Evolutionary conservation across 768 basidiomycete species (phyloP).

Genomic region (Suillus brevipes): DNA sequence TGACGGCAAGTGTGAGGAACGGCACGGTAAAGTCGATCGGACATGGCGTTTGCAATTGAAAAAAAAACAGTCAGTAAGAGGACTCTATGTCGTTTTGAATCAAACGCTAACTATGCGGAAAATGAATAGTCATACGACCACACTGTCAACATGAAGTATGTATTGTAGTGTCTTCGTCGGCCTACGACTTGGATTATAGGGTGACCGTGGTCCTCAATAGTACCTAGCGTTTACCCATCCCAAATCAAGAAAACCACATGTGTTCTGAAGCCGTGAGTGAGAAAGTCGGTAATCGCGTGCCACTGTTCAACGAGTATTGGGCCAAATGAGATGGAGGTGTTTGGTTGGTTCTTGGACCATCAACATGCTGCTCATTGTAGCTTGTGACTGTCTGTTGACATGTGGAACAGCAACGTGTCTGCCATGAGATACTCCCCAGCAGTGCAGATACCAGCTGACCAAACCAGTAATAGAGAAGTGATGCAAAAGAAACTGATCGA

Average conservation of each 20-base stretch:
- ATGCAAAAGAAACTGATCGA: constrained; percentile 89
- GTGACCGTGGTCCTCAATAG: background rate
- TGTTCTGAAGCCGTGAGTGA: background rate
- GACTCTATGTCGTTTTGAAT: background rate
- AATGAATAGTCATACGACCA: background rate
- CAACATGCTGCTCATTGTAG: constrained; percentile 8
- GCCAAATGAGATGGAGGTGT: background rate
- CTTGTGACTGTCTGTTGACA: constrained; percentile 21
- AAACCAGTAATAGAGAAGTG: constrained; percentile 73
- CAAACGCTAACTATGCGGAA: background rate
- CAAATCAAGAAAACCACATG: background rate
- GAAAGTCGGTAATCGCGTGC: background rate
- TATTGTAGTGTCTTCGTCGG: background rate
- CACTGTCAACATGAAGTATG: background rate
- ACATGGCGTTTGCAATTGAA: background rate
- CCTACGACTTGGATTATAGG: background rate
- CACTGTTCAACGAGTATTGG: background rate
- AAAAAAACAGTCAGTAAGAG: background rate
- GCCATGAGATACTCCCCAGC: constrained; percentile 72
- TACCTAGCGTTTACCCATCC: background rate
- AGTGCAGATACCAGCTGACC: constrained; percentile 76
- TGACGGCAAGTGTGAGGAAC: too few species aligned
- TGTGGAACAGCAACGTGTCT: constrained; percentile 26
- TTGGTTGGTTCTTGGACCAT: background rate
- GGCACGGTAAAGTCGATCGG: too few species aligned